Percentiles rank a stretch among this genome's conserved stretches.
Evolutionary conservation across 768 basidiomycete genomes (phyloP).

Genomic region (Terana coerulea): DNA sequence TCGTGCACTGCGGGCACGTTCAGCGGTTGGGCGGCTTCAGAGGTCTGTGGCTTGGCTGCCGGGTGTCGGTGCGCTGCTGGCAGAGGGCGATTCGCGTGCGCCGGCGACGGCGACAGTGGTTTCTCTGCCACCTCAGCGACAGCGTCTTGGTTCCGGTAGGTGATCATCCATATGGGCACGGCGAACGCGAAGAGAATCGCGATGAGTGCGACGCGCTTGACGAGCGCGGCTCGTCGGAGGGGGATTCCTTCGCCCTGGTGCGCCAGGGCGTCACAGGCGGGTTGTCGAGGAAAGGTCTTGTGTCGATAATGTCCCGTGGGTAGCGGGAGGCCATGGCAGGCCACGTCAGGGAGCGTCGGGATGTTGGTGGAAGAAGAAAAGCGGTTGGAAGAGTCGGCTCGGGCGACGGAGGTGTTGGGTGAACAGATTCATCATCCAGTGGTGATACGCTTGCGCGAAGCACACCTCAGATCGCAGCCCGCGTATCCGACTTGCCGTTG

Average conservation of each 20-base stretch:
- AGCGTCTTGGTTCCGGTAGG: background rate
- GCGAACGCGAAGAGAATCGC: conserved; percentile 2
- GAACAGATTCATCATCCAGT: too few species aligned
- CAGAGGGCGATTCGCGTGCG: background rate
- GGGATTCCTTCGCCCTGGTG: conserved; percentile 8
- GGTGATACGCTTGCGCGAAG: too few species aligned
- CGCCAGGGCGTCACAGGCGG: conserved; percentile 15
- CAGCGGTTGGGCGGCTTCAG: background rate
- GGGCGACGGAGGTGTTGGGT: too few species aligned
- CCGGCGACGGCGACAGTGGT: background rate
- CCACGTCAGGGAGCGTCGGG: background rate
- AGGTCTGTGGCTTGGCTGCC: background rate
- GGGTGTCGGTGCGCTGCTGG: background rate
- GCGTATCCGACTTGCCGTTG: too few species aligned
- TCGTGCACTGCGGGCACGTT: background rate
- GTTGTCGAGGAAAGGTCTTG: conserved; percentile 7
- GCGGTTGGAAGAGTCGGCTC: background rate
- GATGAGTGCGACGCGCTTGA: conserved; percentile 5
- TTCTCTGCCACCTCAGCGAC: background rate
- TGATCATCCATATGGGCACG: conserved; percentile 7
- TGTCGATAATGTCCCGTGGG: background rate
- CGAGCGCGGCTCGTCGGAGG: conserved; percentile 10
- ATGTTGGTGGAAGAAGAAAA: background rate
- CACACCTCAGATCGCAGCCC: too few species aligned
- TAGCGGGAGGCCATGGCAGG: background rate